phyloP scores from a whole-genome alignment of 192 early-diverging fungal genomes.

The Backusella luteola region DNA sequence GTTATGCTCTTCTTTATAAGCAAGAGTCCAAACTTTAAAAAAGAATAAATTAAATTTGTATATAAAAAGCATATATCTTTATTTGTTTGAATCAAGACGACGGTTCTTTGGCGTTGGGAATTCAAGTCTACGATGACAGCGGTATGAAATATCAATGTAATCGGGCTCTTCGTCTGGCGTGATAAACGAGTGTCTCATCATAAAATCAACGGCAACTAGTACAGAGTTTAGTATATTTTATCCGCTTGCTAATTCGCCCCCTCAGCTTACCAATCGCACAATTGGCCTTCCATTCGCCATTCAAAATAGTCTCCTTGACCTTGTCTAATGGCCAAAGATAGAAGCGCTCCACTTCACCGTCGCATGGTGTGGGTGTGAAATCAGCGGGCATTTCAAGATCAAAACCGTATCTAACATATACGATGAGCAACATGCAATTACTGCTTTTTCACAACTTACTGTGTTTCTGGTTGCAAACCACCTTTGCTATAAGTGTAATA shows the following conservation, averaged over 20 bases:
- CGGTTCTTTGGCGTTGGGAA: conserved; percentile 54
- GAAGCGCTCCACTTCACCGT: conserved; percentile 86
- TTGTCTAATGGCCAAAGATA: conserved; percentile 68
- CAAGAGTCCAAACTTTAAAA: conserved; percentile 15
- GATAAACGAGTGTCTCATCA: conserved; percentile 75
- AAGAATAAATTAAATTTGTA: neutral
- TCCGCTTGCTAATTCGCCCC: too few relatives aligned
- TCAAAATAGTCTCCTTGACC: conserved; percentile 48
- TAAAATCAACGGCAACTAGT: conserved; percentile 74
- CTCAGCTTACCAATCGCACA: conserved; percentile 54
- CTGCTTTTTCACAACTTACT: conserved; percentile 48
- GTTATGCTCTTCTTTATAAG: conserved; percentile 46
- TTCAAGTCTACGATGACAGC: conserved; percentile 64
- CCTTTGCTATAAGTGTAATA: conserved; percentile 63
- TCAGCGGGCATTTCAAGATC: conserved; percentile 74
- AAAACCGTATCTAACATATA: conserved; percentile 62
- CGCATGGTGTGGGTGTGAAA: conserved; percentile 64
- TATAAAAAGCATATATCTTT: too few relatives aligned
- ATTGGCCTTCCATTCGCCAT: conserved; percentile 81
- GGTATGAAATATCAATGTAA: conserved; percentile 67
- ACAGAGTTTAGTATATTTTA: neutral
- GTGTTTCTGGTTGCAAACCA: conserved; percentile 80
- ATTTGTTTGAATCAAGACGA: neutral
- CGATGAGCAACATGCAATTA: too few relatives aligned
- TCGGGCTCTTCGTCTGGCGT: conserved; percentile 80